A percentile compares a stretch with the other conserved stretches of the same genome.
These are phyloP conservation scores for Tilletia indica DNA, from an alignment of 1,284 basidiomycete genomes.

Conservation along the genomic window DNA sequence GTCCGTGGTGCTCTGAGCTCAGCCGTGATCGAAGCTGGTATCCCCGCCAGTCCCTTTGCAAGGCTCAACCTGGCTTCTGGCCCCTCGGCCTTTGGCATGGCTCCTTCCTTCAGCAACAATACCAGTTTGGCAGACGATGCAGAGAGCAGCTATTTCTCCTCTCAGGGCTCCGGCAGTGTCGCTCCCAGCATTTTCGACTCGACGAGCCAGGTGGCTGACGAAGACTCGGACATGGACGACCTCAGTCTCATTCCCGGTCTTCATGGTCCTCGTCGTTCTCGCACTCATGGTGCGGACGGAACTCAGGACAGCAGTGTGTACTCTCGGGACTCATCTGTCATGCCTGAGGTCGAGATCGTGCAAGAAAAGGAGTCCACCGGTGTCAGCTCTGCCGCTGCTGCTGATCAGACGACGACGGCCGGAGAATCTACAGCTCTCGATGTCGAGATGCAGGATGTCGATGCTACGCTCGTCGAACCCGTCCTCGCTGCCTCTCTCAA, in stretches of 20 bases:
- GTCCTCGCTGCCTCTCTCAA: background rate
- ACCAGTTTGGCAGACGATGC: constrained; percentile 25
- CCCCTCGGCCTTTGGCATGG: background rate
- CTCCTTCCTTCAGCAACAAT: constrained; percentile 21
- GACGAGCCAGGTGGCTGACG: background rate
- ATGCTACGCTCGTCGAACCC: background rate
- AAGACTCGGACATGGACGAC: constrained; percentile 2
- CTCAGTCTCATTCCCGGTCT: background rate
- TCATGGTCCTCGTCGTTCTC: background rate
- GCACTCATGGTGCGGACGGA: background rate
- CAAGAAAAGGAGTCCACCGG: background rate
- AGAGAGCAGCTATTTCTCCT: constrained; percentile 34
- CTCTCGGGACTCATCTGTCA: background rate
- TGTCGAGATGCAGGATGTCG: constrained; percentile 12
- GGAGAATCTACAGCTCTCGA: background rate
- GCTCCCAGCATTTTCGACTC: constrained; percentile 23
- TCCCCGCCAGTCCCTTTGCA: constrained; percentile 1
- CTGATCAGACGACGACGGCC: background rate
- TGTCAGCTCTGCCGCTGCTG: background rate
- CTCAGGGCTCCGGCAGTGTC: constrained; percentile 31
- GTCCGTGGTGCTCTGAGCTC: constrained; percentile 11
- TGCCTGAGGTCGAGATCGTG: background rate
- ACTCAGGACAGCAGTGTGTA: background rate
- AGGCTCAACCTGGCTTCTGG: constrained; percentile 24
- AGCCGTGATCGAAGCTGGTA: background rate